Evolutionary conservation across 768 basidiomycete genomes (phyloP), one percentile per base, ranked within the genome.

Genomic region (Lactarius deliciosus): DNA sequence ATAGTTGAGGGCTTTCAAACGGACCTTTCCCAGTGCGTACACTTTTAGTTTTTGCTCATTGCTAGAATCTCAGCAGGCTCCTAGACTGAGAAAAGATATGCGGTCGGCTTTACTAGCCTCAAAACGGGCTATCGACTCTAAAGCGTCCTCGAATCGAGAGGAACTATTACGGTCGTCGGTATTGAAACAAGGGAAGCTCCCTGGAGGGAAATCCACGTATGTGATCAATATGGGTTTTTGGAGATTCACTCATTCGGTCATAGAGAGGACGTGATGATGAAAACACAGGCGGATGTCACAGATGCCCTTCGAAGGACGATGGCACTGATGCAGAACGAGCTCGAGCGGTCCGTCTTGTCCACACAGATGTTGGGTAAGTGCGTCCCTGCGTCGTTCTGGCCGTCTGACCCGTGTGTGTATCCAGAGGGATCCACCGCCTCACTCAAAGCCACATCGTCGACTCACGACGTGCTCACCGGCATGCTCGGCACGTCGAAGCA

Each of bases 281-380:
- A 87, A 69, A 88, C 93, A n/a, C 93, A 88, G 63, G 84, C 90
- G 68, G 85, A 95, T 68, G 92, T 99, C 11, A 98, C 96, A 1
- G 89, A 91, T 25, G 86, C 92, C 4, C 80, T 98, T 10, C 86
- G 92, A 57, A 85, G 95, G 41, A 98, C 96, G 4, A 83, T 94
- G 43, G 81, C 79, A 15, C 78, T 94, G 5, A 93, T 99, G 92
- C 93, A 96, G 77, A 86, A 85, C 47, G 97, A 98, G 73, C 86
- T 99, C 2, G 92, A 98, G 73, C 85, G 87, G 28, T 95, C 92
- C 0, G 92, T 96, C 7, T 81, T 96, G 58, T 86, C 92, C 3
- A 82, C 82, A 6, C 95, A 99, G 74, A 85, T 96, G 74, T 85
- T 98, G 43, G 91, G 93, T 91, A 72, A 53, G 81, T 74, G 20